Base-by-base conservation (phyloP, 441 rosid genomes). In the Omphalea diandra region DNA sequence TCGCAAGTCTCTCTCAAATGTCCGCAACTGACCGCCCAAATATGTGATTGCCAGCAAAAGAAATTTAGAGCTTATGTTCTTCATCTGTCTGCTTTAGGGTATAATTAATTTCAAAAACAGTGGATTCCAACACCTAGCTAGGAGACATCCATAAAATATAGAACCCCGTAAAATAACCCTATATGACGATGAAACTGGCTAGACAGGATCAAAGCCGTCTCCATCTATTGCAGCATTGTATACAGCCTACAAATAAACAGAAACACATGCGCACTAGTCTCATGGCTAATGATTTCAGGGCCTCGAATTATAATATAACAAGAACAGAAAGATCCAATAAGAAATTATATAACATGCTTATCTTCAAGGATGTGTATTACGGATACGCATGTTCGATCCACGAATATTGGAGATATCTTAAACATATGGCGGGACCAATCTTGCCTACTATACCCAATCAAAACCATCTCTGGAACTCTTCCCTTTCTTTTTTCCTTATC, bases 401-500 rank as follows among this genome's bases (percentile, higher is more conserved):
- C 5, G 15, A 52, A 52, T 17, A 6, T 57, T 20, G 33, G 6
- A 49, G 44, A 52, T 52, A 52, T n/a, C n/a, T n/a, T 22, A 20
- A 0, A 22, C 20, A 8, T 54, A 54, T 47, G 75, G 53, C 68
- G 20, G 49, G 56, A 68, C 59, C 64, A 24, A 59, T 35, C 53
- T 63, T 15, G 47, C 54, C 49, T n/a, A n/a, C 36, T 35, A 53
- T 43, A 12, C 41, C 47, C 17, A 41, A 72, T 75, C 79, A 66
- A 76, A 62, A 63, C 60, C 73, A 35, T 27, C 68, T 76, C 77
- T 76, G 75, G 75, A 66, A 26, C 24, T 56, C 7, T 0, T n/a
- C 46, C 7, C 0, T n/a, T 31, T 10, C 66, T 63, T 72, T 68
- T 72, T 43, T 58, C 11, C n/a, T n/a, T 74, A 73, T 76, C 78